These are phyloP conservation scores for Blastobotrys illinoisensis DNA, from an alignment of 1,139 yeast genomes.

Conservation along the genomic window DNA sequence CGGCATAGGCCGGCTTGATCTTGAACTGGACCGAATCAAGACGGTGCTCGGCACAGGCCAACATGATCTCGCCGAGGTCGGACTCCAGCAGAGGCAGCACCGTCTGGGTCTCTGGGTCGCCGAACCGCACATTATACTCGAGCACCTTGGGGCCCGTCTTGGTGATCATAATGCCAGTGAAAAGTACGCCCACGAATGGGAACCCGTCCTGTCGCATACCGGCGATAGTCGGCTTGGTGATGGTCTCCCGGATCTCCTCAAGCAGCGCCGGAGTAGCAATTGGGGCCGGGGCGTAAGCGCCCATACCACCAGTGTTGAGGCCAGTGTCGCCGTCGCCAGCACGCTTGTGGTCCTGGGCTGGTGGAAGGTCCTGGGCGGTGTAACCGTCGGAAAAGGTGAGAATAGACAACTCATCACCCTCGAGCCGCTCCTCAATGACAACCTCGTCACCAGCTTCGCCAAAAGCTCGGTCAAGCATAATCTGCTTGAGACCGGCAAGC, in stretches of 20 bases:
- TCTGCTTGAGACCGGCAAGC: constrained; percentile 69
- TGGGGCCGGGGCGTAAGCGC: constrained; percentile 98
- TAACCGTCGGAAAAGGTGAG: constrained; percentile 94
- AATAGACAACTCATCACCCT: constrained; percentile 94
- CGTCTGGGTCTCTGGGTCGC: constrained; percentile 98
- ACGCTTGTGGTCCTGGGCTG: constrained; percentile 98
- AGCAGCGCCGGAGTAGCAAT: constrained; percentile 69
- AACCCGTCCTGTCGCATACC: constrained; percentile 95
- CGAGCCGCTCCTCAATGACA: constrained; percentile 91
- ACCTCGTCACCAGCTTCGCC: constrained; percentile 95
- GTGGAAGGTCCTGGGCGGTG: constrained; percentile 83
- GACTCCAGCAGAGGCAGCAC: constrained; percentile 86
- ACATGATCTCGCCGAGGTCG: constrained; percentile 85
- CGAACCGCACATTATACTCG: constrained; percentile 96
- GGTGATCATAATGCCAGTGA: constrained; percentile 94
- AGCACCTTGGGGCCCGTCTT: constrained; percentile 84
- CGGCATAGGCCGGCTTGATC: constrained; percentile 54
- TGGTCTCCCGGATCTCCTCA: constrained; percentile 59
- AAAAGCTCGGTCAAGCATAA: constrained; percentile 85
- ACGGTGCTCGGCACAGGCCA: constrained; percentile 93
- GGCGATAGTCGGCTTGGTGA: constrained; percentile 86
- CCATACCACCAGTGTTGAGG: constrained; percentile 99
- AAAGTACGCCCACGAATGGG: constrained; percentile 93
- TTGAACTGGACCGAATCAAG: constrained; percentile 75
- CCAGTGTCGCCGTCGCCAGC: constrained; percentile 91